A percentile compares a stretch with the other conserved stretches of the same genome.
Conservation (phyloP, 306 rosid genomes). For the Adenanthera pavonina region DNA sequence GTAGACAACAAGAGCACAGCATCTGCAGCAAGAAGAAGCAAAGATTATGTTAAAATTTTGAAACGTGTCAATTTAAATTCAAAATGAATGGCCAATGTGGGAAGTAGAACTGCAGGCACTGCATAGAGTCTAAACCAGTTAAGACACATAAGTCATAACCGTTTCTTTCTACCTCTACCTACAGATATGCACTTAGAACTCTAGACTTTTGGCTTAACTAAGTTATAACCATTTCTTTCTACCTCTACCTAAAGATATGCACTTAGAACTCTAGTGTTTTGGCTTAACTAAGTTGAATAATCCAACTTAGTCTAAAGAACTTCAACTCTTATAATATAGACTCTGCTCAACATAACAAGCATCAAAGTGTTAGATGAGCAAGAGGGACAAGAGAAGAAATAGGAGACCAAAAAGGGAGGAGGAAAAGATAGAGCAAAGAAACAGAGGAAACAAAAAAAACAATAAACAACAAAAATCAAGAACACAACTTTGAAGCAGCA, state of each 20-base stretch:
- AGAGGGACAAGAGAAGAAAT: background rate
- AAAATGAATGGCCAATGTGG: conserved; percentile 12
- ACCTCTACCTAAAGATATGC: background rate
- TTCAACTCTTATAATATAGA: conserved; percentile 3
- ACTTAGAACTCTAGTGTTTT: background rate
- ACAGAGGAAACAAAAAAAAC: background rate
- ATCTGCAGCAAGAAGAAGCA: conserved; percentile 63
- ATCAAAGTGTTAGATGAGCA: background rate
- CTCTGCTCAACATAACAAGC: background rate
- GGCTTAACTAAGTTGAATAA: background rate
- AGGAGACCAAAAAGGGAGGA: background rate
- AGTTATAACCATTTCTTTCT: background rate
- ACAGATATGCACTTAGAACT: background rate
- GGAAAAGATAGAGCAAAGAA: background rate
- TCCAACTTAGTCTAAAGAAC: background rate
- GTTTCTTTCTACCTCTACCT: background rate
- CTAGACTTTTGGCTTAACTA: too few species aligned
- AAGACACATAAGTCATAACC: background rate
- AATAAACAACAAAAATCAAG: background rate
- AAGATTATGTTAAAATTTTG: conserved; percentile 11
- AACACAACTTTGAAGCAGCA: background rate
- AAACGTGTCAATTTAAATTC: conserved; percentile 20
- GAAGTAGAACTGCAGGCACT: background rate
- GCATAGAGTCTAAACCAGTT: background rate
- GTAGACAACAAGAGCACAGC: conserved; percentile 78